These are phyloP conservation scores for Protea cynaroides DNA, from an alignment of 164 flowering plant species.

Conservation along the genomic window DNA sequence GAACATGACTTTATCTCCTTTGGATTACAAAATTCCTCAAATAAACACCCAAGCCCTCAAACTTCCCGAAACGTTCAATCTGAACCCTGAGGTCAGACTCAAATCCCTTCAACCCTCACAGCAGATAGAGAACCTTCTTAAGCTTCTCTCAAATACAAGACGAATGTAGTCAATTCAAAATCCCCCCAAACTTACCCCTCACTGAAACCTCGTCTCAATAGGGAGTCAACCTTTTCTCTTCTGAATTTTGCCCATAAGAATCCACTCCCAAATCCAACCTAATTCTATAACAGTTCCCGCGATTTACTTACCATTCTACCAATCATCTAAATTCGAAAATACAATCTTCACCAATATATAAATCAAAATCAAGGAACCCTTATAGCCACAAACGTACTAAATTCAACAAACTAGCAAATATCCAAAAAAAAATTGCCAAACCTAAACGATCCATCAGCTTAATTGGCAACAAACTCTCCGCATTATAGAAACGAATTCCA, in stretches of 20 bases:
- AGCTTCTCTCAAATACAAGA: background rate
- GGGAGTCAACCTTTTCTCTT: background rate
- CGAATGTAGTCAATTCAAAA: background rate
- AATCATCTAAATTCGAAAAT: background rate
- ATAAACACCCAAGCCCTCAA: too few species aligned
- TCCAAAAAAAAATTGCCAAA: background rate
- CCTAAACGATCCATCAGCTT: background rate
- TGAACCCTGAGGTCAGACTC: background rate
- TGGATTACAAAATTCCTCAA: too few species aligned
- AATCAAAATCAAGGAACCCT: background rate
- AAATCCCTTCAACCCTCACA: background rate
- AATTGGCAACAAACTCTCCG: background rate
- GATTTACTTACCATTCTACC: background rate
- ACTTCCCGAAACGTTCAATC: background rate
- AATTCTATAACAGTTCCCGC: background rate
- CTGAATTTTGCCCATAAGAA: background rate
- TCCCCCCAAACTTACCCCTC: background rate
- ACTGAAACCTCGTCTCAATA: background rate
- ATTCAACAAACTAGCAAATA: background rate
- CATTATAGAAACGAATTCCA: background rate
- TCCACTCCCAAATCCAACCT: background rate
- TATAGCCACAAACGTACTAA: background rate
- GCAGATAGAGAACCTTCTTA: background rate
- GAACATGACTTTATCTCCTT: conserved; percentile 59
- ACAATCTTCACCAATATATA: background rate